Conservation (phyloP, 1,284 basidiomycete genomes). For the Cryptococcus depauperatus region DNA sequence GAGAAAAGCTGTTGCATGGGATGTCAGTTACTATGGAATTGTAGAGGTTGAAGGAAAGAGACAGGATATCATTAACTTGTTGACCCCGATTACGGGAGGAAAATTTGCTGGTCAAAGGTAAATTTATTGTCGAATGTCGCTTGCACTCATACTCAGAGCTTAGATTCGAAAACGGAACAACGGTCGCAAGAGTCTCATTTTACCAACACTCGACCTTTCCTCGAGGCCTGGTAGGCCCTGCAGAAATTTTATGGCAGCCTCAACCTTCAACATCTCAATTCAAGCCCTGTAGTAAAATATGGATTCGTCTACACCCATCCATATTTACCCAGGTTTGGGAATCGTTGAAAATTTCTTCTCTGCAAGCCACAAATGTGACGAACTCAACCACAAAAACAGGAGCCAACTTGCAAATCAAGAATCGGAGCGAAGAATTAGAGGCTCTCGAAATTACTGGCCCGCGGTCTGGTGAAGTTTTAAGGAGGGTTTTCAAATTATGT, state of each 20-base stretch:
- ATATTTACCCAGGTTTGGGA: slow-evolving; percentile 54
- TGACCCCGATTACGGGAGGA: slow-evolving; percentile 46
- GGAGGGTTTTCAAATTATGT: slow-evolving; percentile 59
- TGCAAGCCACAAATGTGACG: not conserved
- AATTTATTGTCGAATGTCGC: slow-evolving; percentile 5
- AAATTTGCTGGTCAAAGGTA: slow-evolving; percentile 33
- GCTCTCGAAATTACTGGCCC: slow-evolving; percentile 81
- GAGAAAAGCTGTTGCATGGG: slow-evolving; percentile 74
- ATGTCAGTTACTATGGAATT: slow-evolving; percentile 71
- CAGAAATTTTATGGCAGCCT: slow-evolving; percentile 64
- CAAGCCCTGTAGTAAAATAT: too few relatives aligned
- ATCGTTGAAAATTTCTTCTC: slow-evolving; percentile 45
- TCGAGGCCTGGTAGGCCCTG: slow-evolving; percentile 59
- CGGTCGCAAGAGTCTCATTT: slow-evolving; percentile 33
- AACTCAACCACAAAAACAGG: slow-evolving; percentile 7
- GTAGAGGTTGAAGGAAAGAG: slow-evolving; percentile 64
- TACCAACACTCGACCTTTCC: slow-evolving; percentile 53
- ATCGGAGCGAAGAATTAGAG: slow-evolving; percentile 62
- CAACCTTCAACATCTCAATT: too few relatives aligned
- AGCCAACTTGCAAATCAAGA: slow-evolving; percentile 54
- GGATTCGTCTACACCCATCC: slow-evolving; percentile 71
- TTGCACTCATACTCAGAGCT: slow-evolving; percentile 19
- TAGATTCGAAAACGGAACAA: slow-evolving; percentile 53
- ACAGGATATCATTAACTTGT: slow-evolving; percentile 49
- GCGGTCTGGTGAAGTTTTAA: slow-evolving; percentile 66